Percentiles rank a stretch among this genome's conserved stretches.
These are phyloP conservation scores for Suhomyces prunicola DNA, from an alignment of 805 yeast species.

Conservation along the genomic window DNA sequence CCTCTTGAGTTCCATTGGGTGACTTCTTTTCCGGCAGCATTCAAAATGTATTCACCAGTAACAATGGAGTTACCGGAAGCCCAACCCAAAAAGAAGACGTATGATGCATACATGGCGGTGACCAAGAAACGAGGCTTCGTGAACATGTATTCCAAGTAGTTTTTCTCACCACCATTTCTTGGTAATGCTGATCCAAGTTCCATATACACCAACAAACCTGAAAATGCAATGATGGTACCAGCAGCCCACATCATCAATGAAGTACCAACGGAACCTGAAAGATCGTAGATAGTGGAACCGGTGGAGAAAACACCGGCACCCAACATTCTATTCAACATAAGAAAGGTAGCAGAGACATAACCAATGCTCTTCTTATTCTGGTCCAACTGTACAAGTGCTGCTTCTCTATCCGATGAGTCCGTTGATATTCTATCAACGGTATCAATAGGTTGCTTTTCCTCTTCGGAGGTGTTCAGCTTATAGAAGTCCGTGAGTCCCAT, in stretches of 20 bases:
- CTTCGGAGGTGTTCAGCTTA: conserved; percentile 5
- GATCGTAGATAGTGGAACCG: conserved; percentile 57
- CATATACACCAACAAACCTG: conserved; percentile 63
- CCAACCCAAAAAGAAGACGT: conserved; percentile 76
- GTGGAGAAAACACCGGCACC: conserved; percentile 75
- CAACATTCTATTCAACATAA: conserved; percentile 65
- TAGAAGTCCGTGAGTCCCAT: conserved; percentile 12
- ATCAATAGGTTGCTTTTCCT: conserved; percentile 1
- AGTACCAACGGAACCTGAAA: conserved; percentile 69
- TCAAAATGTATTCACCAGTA: conserved; percentile 72
- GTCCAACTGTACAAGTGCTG: conserved; percentile 38
- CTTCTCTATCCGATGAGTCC: conserved; percentile 17
- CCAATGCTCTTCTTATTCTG: conserved; percentile 46
- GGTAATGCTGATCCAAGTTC: conserved; percentile 77
- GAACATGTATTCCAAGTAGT: conserved; percentile 70
- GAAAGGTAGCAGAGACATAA: conserved; percentile 41
- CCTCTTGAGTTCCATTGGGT: conserved; percentile 78
- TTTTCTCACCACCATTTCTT: conserved; percentile 84
- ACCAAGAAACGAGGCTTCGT: conserved; percentile 66
- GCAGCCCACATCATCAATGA: conserved; percentile 70
- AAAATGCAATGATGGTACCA: conserved; percentile 64
- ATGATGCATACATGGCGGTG: conserved; percentile 61
- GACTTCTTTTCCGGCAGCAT: conserved; percentile 66
- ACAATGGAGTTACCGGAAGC: conserved; percentile 82
- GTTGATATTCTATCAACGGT: conserved; percentile 3